phyloP scores from a whole-genome alignment of 176 grass and related monocot genomes.

The Eragrostis nindensis region DNA sequence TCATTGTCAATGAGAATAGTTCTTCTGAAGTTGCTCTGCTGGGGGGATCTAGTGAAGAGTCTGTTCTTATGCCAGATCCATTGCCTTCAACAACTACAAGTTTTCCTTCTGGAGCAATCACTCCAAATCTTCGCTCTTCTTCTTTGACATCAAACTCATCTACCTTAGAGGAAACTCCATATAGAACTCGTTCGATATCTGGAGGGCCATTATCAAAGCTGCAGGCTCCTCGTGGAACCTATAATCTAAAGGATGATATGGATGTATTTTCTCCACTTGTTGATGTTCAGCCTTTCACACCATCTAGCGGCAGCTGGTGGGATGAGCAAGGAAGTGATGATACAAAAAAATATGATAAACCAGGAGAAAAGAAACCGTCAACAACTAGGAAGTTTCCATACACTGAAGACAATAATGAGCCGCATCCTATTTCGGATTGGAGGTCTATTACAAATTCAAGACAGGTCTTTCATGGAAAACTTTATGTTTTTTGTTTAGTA shows the following conservation, averaged over 20 bases:
- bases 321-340: conserved; percentile 84
- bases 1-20: conserved; percentile 81
- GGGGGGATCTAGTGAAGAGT: conserved; percentile 82
- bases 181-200: conserved; percentile 51
- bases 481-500: conserved; percentile 37
- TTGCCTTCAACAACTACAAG: conserved; percentile 65
- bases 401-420: conserved; percentile 59
- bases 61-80: conserved; percentile 97
- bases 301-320: conserved; percentile 82
- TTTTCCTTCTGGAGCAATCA: conserved; percentile 55
- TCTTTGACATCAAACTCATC: conserved; percentile 55
- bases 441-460: conserved; percentile 65
- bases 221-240: conserved; percentile 65
- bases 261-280: conserved; percentile 99
- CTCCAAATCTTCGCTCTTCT: conserved; percentile 65
- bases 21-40: conserved; percentile 94
- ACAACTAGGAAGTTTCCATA: conserved; percentile 67
- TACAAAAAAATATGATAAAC: conserved; percentile 68
- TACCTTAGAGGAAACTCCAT: conserved; percentile 61
- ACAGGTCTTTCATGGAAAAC: conserved; percentile 58
- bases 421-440: conserved; percentile 77
- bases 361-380: conserved; percentile 62
- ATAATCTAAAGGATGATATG: conserved; percentile 95
- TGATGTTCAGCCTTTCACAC: conserved; percentile 93
- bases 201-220: conserved; percentile 64